Base-by-base conservation (phyloP, 345 rosid genomes). In the Jatropha curcas region DNA sequence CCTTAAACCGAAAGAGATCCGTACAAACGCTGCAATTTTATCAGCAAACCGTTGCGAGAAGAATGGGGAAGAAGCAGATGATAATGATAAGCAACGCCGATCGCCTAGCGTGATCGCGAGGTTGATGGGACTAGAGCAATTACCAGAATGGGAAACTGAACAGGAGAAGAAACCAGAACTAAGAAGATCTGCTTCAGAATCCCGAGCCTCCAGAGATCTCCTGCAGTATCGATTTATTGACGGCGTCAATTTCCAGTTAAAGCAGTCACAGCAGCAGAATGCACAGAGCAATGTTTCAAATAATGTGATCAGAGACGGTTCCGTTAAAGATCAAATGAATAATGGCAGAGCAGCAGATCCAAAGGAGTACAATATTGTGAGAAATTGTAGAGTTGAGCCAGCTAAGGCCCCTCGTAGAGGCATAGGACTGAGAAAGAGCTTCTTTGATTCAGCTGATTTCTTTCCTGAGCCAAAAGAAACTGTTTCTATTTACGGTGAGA, bases 111-210 rank as follows among this genome's bases (percentile, higher is more conserved):
- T 95, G 13, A 86, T 95, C 65, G 99, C 96, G 1, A 84, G 94
- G 63, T 89, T 95, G 68, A 95, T 95, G 99, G 99, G 99, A 34
- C 86, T 95, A 39, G 98, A 92, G 76, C 76, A 86, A 76, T 71
- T 92, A 80, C 86, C 91, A 10, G 77, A 77, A 35, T 81, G 91
- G 45, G 85, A 83, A 71, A 79, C 82, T 5, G 88, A 81, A n/a
- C 86, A 83, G 31, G 71, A 45, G 5, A 70, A 80, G 75, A 86
- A 80, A 77, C 75, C 82, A 8, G 88, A 88, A 78, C 89, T 95
- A 1, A 87, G 97, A 83, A 88, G 99, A 91, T 95, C 93, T 52
- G 96, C 96, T 7, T 95, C 99, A 10, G 99, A 95, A 81, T 93
- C 99, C 2, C 84, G 97, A 66, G 89, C 84, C 72, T 71, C 74